Conservation (phyloP, 257 asterid species). For the Orobanche coerulescens region DNA sequence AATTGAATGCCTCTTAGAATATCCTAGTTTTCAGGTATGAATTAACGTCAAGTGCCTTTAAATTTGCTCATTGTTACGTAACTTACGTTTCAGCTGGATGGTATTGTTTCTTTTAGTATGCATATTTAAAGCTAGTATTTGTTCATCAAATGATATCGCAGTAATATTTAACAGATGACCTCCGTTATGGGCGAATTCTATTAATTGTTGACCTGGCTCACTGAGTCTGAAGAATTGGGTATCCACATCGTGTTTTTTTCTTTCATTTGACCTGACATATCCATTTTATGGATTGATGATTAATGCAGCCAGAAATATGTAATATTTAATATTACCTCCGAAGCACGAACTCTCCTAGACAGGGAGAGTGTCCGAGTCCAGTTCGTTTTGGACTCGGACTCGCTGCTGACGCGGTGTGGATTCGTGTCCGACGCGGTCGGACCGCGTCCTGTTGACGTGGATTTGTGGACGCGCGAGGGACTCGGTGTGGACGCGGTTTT, state of each 20-base stretch:
- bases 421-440: no score
- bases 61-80: constrained; percentile 1
- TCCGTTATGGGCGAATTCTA: constrained; percentile 1
- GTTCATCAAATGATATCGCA: background rate
- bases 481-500: no score
- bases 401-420: no score
- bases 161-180: background rate
- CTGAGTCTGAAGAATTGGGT: background rate
- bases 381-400: no score
- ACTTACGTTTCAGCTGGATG: background rate
- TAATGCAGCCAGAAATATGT: background rate
- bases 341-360: no score
- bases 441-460: no score
- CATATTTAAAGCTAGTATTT: background rate
- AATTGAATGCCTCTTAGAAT: constrained; percentile 51
- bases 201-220: background rate
- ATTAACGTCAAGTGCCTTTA: background rate
- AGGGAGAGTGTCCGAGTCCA: no score
- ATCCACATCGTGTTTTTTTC: background rate
- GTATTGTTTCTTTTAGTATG: background rate
- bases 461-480: no score
- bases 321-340: no score
- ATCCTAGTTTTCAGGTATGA: constrained; percentile 83
- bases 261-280: background rate
- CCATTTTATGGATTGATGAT: background rate